A percentile compares a stretch with the other conserved stretches of the same genome.
These are phyloP conservation scores for Fibroporia radiculosa DNA, from an alignment of 768 basidiomycete species.

Conservation along the genomic window DNA sequence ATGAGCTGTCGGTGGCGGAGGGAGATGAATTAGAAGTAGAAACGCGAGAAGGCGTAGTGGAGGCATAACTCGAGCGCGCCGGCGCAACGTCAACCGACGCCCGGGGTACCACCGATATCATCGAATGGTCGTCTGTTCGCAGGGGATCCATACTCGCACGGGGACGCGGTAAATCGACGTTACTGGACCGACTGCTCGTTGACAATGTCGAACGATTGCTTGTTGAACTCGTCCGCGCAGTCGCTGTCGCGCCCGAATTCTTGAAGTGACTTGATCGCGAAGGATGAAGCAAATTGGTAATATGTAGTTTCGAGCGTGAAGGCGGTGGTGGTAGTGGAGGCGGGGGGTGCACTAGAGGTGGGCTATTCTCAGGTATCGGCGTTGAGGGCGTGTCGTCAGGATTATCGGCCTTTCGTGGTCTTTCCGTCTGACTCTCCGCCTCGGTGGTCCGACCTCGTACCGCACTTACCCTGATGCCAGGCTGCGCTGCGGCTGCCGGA, in stretches of 20 bases:
- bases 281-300: constrained; percentile 4
- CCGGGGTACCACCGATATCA: constrained; percentile 9
- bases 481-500: constrained; percentile 13
- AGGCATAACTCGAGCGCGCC: constrained; percentile 6
- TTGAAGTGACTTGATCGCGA: background rate
- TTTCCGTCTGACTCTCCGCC: constrained; percentile 8
- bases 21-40: constrained; percentile 3
- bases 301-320: constrained; percentile 2
- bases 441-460: constrained; percentile 20
- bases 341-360: background rate
- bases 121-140: constrained; percentile 3
- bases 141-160: constrained; percentile 19
- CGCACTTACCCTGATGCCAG: constrained; percentile 21
- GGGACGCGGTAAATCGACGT: constrained; percentile 5
- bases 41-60: constrained; percentile 3
- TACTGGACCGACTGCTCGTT: background rate
- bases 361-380: background rate
- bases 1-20: constrained; percentile 6
- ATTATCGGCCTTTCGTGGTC: constrained; percentile 12
- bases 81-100: constrained; percentile 8
- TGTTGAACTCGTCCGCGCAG: background rate
- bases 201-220: background rate
- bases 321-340: background rate
- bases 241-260: background rate
- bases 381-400: background rate